Evolutionary conservation across 805 yeast genomes (phyloP).

Genomic region (Yarrowia bubula): DNA sequence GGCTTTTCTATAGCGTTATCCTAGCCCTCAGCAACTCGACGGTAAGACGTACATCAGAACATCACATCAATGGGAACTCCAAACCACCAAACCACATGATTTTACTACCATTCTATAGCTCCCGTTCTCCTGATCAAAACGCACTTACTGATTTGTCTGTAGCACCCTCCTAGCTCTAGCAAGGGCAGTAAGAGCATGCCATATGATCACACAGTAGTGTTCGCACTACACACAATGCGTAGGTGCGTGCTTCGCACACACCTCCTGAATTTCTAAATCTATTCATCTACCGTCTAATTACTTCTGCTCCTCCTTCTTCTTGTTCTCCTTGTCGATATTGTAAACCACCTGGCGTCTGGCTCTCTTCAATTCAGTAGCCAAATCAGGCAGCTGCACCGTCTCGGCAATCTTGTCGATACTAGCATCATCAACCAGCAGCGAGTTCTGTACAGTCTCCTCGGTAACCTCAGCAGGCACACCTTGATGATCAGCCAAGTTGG

Average conservation of each 20-base stretch:
- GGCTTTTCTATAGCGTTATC: not conserved
- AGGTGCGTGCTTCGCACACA: no score
- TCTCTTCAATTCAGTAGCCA: slow-evolving; percentile 34
- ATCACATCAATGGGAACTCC: no score
- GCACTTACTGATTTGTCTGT: not conserved
- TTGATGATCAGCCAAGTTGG: not conserved
- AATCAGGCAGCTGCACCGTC: slow-evolving; percentile 42
- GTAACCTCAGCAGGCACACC: not conserved
- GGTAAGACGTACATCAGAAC: no score
- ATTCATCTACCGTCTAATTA: not conserved
- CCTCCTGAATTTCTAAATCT: not conserved
- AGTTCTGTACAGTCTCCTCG: not conserved
- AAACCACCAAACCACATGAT: no score
- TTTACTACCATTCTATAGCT: no score
- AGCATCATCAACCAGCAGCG: slow-evolving; percentile 45
- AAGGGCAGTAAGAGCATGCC: no score
- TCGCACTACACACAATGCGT: no score
- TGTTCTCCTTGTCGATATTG: slow-evolving; percentile 17
- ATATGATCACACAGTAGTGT: no score
- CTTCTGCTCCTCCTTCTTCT: not conserved
- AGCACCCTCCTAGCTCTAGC: not conserved
- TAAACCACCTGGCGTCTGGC: slow-evolving; percentile 34
- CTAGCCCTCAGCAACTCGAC: not conserved
- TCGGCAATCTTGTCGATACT: slow-evolving; percentile 48
- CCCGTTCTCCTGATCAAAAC: no score